Conservation (phyloP, 2,329 filamentous ascomycete genomes). For the Apiospora sp. region DNA sequence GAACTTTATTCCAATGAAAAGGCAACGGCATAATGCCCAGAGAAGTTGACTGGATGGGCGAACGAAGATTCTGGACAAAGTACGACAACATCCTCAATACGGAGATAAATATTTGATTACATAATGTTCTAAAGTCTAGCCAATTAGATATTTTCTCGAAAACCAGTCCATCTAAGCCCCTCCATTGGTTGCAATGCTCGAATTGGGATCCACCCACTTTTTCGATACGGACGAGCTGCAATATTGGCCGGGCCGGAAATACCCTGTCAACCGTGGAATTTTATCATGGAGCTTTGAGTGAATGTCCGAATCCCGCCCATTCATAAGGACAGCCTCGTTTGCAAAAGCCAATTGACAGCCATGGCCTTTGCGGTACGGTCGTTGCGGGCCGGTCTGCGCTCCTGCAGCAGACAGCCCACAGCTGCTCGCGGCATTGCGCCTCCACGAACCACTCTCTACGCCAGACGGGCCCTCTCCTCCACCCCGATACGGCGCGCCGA, state of each 20-base stretch:
- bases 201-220: neutral
- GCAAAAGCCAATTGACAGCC: conserved; percentile 34
- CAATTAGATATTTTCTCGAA: conserved; percentile 9
- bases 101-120: too few relatives aligned
- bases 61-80: too few relatives aligned
- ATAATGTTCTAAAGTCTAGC: neutral
- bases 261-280: conserved; percentile 26
- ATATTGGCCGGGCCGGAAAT: conserved; percentile 17
- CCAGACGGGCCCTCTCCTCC: conserved; percentile 40
- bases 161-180: too few relatives aligned
- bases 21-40: too few relatives aligned
- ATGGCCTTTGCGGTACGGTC: conserved; percentile 53
- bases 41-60: too few relatives aligned
- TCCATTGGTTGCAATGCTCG: neutral
- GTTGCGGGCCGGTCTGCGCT: conserved; percentile 49
- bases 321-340: conserved; percentile 13
- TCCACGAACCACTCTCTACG: conserved; percentile 33
- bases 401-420: conserved; percentile 40
- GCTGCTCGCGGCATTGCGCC: conserved; percentile 31
- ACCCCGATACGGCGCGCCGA: conserved; percentile 35
- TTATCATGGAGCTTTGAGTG: conserved; percentile 18
- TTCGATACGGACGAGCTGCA: neutral
- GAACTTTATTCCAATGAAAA: too few relatives aligned
- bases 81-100: too few relatives aligned
- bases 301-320: conserved; percentile 27